Percentiles rank a stretch among this genome's conserved stretches.
Evolutionary conservation across 345 rosid species (phyloP).

Genomic region (Moringa oleifera): DNA sequence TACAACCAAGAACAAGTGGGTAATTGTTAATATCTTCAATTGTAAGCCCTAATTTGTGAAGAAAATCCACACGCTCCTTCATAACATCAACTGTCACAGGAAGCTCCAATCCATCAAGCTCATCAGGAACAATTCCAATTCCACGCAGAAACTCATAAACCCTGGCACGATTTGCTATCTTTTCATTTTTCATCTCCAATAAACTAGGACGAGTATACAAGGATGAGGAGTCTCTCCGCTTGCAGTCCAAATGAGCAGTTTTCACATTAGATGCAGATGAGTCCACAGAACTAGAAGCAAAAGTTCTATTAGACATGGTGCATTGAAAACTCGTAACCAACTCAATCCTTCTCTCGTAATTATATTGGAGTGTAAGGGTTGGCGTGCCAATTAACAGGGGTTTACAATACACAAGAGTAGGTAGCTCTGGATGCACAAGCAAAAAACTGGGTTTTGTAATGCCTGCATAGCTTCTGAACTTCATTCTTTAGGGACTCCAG

Average conservation of each 20-base stretch:
- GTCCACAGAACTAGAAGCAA: conserved; percentile 35
- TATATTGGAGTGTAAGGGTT: conserved; percentile 24
- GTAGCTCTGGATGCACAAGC: conserved; percentile 53
- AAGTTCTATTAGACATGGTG: conserved; percentile 43
- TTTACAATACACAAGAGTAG: conserved; percentile 30
- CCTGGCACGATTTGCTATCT: conserved; percentile 60
- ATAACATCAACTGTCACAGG: conserved; percentile 82
- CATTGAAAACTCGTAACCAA: conserved; percentile 29
- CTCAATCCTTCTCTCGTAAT: conserved; percentile 25
- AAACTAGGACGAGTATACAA: conserved; percentile 72
- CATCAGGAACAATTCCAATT: conserved; percentile 66
- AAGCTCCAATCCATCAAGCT: conserved; percentile 87
- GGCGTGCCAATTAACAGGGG: conserved; percentile 21
- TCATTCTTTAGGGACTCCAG: conserved; percentile 29
- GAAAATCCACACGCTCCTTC: conserved; percentile 82
- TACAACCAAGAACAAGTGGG: conserved; percentile 93
- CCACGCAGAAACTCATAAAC: conserved; percentile 71
- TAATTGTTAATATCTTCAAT: conserved; percentile 80
- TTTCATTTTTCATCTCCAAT: conserved; percentile 58
- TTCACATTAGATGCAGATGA: conserved; percentile 30
- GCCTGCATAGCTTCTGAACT: conserved; percentile 46
- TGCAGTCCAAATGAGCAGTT: conserved; percentile 23
- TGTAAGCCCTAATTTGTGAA: conserved; percentile 66
- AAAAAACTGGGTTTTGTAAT: conserved; percentile 48
- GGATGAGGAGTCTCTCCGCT: conserved; percentile 45